Percentiles rank a stretch among this genome's conserved stretches.
These are phyloP conservation scores for Tylopilus felleus DNA, from an alignment of 768 basidiomycete species.

Conservation along the genomic window DNA sequence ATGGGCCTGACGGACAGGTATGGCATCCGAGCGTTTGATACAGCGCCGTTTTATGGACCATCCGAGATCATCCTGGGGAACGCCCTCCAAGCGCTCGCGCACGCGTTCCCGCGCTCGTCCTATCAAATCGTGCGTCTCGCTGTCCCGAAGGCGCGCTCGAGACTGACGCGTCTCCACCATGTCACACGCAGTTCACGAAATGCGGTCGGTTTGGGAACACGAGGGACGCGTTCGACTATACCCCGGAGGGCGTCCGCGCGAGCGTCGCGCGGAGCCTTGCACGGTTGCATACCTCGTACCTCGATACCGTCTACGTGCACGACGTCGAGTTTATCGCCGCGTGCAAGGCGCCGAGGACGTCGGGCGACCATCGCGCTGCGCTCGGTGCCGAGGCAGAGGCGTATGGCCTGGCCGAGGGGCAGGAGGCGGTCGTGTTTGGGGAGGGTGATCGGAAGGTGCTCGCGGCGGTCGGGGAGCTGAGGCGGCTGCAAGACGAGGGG, in stretches of 20 bases:
- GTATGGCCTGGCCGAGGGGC: conserved; percentile 63
- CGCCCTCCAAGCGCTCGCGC: conserved; percentile 52
- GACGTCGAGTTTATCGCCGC: conserved; percentile 78
- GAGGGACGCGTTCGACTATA: conserved; percentile 66
- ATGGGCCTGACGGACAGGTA: conserved; percentile 46
- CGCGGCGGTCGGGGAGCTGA: conserved; percentile 62
- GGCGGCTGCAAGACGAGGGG: conserved; percentile 69
- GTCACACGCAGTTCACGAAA: conserved; percentile 66
- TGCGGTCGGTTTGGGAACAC: conserved; percentile 70
- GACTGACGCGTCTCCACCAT: not conserved
- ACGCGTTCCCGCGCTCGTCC: conserved; percentile 73
- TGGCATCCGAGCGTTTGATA: conserved; percentile 80
- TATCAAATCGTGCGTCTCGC: conserved; percentile 59
- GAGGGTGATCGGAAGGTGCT: conserved; percentile 72
- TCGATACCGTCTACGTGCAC: conserved; percentile 80
- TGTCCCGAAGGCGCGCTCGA: too few species aligned
- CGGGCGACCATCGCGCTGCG: conserved; percentile 56
- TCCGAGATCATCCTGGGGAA: conserved; percentile 77
- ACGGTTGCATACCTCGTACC: conserved; percentile 70
- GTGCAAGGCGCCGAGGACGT: conserved; percentile 43
- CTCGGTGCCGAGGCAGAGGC: conserved; percentile 48
- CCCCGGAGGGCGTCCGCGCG: conserved; percentile 57
- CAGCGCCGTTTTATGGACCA: conserved; percentile 74
- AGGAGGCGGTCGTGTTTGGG: conserved; percentile 56
- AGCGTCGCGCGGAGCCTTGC: conserved; percentile 65